phyloP scores from a whole-genome alignment of 108 stramenopile genomes.

The Discostella pseudostelligera region DNA sequence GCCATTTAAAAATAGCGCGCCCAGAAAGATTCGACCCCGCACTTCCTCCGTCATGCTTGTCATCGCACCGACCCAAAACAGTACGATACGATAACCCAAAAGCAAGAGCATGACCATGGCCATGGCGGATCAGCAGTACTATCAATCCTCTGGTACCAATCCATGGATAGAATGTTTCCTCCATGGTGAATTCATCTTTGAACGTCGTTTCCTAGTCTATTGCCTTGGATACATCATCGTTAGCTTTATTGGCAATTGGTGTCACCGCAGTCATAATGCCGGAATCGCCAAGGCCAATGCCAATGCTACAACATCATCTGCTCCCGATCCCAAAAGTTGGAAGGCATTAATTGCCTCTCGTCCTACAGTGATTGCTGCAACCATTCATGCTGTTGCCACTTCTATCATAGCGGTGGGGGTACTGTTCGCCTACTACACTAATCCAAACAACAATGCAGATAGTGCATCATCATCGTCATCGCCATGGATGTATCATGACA shows the following conservation, averaged over 20 bases:
- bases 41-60: no score
- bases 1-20: no score
- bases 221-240: constrained; percentile 19
- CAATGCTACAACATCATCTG: not conserved
- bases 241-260: constrained; percentile 20
- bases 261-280: constrained; percentile 17
- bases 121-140: no score
- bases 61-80: no score
- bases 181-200: constrained; percentile 28
- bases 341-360: constrained; percentile 37
- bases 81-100: no score
- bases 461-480: constrained; percentile 16
- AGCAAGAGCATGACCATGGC: no score
- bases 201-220: constrained; percentile 28
- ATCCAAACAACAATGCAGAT: not conserved
- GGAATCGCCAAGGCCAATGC: constrained; percentile 10
- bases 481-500: constrained; percentile 21
- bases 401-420: constrained; percentile 29
- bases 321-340: constrained; percentile 31
- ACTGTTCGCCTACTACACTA: constrained; percentile 13
- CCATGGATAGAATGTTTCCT: constrained; percentile 40
- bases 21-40: no score
- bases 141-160: constrained; percentile 11
- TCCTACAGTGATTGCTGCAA: constrained; percentile 40
- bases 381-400: constrained; percentile 37